Base-by-base conservation (phyloP, 2,329 filamentous ascomycete genomes). In the Cadophora gregata region DNA sequence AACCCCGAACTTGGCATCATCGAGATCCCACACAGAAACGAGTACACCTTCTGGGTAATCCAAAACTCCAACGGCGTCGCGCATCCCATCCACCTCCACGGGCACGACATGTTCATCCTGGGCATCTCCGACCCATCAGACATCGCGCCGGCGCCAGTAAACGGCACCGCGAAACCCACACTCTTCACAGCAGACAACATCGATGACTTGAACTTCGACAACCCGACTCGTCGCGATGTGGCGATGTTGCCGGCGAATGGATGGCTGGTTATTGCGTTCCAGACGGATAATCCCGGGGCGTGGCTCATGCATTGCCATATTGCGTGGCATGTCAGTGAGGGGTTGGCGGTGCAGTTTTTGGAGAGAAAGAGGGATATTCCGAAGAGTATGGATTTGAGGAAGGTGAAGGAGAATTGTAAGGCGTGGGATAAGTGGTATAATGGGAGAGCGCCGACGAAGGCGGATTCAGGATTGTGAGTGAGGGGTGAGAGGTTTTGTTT, bases 251-350 rank as follows among this genome's bases (percentile, higher is more conserved):
- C 79, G 0, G 73, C 72, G 1, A 69, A 71, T 10, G 83, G 84
- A 0, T 81, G 82, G 73, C 63, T 85, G 3, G 81, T 84, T n/a
- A 77, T 86, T 62, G 83, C 82, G 1, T 83, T 84, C 68, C 76
- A 82, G 71, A 79, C 80, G 0, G 78, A 81, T 64, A 86, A 86
- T 73, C 81, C 84, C 1, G 83, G 84, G 0, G 76, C 77, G 0
- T 85, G 83, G 83, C 73, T 83, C 0, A 79, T 84, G 70, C 83
- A 84, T 72, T 85, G 83, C 71, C 83, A 85, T 60, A 70, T 70
- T 33, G 69, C 69, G 8, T 71, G 64, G 66, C 69, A 72, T 59
- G 68, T 67, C 10, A 50, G 45, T 45, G 66, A 69, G 36, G 70
- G 70, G 0, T 60, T 70, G 19, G 65, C 63, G 14, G 58, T 72